These are phyloP conservation scores for Aspergillus sojae DNA, from an alignment of 2,329 filamentous ascomycete genomes.

Conservation along the genomic window DNA sequence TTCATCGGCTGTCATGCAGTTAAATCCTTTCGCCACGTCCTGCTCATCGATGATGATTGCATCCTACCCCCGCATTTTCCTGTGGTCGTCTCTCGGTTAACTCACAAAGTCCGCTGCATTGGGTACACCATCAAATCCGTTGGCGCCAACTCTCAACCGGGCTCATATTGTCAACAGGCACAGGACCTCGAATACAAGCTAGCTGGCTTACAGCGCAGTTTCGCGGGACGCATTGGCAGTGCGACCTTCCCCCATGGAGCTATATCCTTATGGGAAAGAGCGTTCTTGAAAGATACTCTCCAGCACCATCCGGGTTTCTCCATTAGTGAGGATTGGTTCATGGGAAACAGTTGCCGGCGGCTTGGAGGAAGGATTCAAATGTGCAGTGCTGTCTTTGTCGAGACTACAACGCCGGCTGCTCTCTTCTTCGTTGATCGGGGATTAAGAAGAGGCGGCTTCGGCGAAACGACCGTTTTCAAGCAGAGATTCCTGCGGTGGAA, in stretches of 20 bases:
- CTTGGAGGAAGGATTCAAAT: slow-evolving; percentile 52
- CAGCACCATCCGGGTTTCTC: slow-evolving; percentile 54
- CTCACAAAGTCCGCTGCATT: slow-evolving; percentile 47
- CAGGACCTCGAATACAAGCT: slow-evolving; percentile 59
- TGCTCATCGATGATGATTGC: slow-evolving; percentile 56
- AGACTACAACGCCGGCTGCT: slow-evolving; percentile 52
- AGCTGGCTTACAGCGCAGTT: slow-evolving; percentile 49
- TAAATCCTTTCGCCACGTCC: slow-evolving; percentile 48
- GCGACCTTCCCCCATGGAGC: slow-evolving; percentile 56
- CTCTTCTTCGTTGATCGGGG: slow-evolving; percentile 45
- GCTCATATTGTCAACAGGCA: slow-evolving; percentile 48
- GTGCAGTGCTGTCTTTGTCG: slow-evolving; percentile 55
- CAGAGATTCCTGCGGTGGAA: slow-evolving; percentile 57
- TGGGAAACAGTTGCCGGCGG: slow-evolving; percentile 51
- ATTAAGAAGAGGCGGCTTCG: slow-evolving; percentile 51
- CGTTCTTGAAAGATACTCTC: slow-evolving; percentile 51
- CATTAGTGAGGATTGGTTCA: slow-evolving; percentile 57
- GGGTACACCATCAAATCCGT: slow-evolving; percentile 54
- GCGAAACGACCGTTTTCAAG: slow-evolving; percentile 57
- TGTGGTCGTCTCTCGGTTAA: slow-evolving; percentile 48
- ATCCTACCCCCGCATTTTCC: slow-evolving; percentile 52
- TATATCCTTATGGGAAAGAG: slow-evolving; percentile 53
- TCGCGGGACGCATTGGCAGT: slow-evolving; percentile 49
- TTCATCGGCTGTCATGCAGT: slow-evolving; percentile 53
- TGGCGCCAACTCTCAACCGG: slow-evolving; percentile 39